Evolutionary conservation across 192 early-diverging fungal genomes (phyloP).

Genomic region (Endogone sp.): DNA sequence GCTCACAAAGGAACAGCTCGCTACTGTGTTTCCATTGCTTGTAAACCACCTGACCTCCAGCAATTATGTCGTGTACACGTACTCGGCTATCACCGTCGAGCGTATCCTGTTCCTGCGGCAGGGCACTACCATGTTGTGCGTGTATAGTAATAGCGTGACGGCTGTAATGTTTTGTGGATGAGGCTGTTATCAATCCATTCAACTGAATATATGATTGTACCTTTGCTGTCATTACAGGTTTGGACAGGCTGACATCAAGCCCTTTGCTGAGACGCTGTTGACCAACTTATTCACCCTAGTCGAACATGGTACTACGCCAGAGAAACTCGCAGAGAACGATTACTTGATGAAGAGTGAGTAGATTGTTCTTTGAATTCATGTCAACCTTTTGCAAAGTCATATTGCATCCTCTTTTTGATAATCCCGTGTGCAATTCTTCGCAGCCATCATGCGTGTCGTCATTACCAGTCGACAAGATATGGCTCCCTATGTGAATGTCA

Average conservation of each 20-base stretch:
- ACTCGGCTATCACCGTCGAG: conserved; percentile 89
- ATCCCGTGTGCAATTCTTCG: not conserved
- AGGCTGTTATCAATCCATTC: not conserved
- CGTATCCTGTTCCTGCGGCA: conserved; percentile 76
- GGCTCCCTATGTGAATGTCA: conserved; percentile 61
- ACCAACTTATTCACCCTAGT: conserved; percentile 73
- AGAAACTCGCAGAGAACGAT: conserved; percentile 95
- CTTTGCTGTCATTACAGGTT: conserved; percentile 40
- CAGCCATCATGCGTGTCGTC: conserved; percentile 83
- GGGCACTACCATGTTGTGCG: conserved; percentile 49
- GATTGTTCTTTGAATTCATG: no score
- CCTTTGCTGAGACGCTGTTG: conserved; percentile 64
- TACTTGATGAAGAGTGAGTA: conserved; percentile 84
- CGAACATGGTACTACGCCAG: conserved; percentile 73
- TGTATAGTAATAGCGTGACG: not conserved
- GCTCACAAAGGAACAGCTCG: conserved; percentile 76
- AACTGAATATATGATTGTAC: not conserved
- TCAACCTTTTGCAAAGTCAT: no score
- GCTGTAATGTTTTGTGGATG: not conserved
- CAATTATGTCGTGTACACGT: conserved; percentile 86
- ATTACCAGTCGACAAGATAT: conserved; percentile 73
- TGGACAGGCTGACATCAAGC: conserved; percentile 52
- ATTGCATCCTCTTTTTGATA: conserved; percentile 7
- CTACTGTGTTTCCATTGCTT: conserved; percentile 73
- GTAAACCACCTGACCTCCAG: conserved; percentile 75